Conservation (phyloP, 495 filamentous ascomycete species). For the Lophiotrema nucula region DNA sequence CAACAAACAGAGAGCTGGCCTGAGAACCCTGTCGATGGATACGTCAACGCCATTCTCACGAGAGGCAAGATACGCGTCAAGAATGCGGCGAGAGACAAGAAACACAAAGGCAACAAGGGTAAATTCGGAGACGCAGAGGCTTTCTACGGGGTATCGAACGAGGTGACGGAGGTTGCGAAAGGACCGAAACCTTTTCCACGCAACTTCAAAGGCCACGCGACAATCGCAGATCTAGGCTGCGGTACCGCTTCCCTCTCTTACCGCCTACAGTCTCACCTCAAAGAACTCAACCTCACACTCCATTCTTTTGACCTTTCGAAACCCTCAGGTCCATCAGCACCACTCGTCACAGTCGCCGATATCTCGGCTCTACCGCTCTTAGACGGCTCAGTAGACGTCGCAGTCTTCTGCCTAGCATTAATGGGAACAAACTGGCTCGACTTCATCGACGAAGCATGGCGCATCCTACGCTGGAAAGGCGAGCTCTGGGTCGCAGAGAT, state of each 20-base stretch:
- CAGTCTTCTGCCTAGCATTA: conserved; percentile 89
- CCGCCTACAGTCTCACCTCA: conserved; percentile 50
- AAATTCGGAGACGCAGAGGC: conserved; percentile 29
- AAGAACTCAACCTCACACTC: conserved; percentile 65
- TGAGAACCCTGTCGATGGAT: conserved; percentile 86
- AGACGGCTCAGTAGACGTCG: conserved; percentile 73
- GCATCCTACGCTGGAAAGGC: conserved; percentile 83
- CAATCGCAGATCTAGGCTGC: conserved; percentile 84
- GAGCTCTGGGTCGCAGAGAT: conserved; percentile 97
- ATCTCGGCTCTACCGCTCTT: conserved; percentile 75
- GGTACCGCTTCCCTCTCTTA: conserved; percentile 72
- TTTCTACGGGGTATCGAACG: conserved; percentile 2
- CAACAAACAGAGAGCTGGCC: conserved; percentile 94
- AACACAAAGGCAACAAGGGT: conserved; percentile 36
- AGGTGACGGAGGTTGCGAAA: conserved; percentile 17
- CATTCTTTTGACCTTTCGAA: conserved; percentile 60
- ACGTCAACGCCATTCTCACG: conserved; percentile 63
- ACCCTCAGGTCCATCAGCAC: conserved; percentile 52
- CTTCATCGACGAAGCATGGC: conserved; percentile 92
- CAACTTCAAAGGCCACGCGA: conserved; percentile 57
- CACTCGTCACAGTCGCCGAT: conserved; percentile 81
- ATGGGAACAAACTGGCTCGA: conserved; percentile 99
- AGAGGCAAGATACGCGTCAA: conserved; percentile 48
- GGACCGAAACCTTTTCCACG: conserved; percentile 45
- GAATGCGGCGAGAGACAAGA: conserved; percentile 32